Percentiles rank a stretch among this genome's conserved stretches.
Evolutionary conservation across 345 rosid species (phyloP).

Genomic region (Aegle marmelos): DNA sequence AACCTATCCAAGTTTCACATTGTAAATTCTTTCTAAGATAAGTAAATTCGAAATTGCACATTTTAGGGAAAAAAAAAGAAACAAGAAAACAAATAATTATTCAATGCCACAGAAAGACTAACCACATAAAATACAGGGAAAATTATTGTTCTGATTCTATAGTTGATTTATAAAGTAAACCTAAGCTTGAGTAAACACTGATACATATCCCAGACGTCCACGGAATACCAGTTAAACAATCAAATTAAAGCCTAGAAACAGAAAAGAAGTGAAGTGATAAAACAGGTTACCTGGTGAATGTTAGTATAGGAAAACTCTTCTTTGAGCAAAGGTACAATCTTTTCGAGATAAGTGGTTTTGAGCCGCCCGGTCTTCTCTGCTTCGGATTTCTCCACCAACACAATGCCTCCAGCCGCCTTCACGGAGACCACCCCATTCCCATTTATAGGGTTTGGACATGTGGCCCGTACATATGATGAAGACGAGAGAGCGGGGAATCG

Average conservation of each 20-base stretch:
- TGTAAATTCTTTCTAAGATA: neutral
- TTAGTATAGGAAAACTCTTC: constrained; percentile 84
- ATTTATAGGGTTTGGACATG: constrained; percentile 27
- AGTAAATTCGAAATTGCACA: neutral
- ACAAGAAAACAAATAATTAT: neutral
- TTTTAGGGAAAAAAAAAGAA: neutral
- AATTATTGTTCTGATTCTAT: neutral
- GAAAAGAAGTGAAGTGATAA: neutral
- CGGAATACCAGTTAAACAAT: neutral
- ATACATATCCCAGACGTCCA: too few species aligned
- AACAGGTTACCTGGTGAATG: constrained; percentile 60
- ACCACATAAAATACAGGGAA: neutral
- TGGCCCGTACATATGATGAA: constrained; percentile 30
- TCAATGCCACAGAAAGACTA: too few species aligned
- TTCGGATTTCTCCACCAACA: constrained; percentile 81
- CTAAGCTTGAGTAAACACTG: too few species aligned
- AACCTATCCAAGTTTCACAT: constrained; percentile 38
- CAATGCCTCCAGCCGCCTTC: constrained; percentile 45
- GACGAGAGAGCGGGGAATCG: constrained; percentile 36
- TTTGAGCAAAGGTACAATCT: constrained; percentile 72
- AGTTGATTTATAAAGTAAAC: too few species aligned
- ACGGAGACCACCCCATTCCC: constrained; percentile 38
- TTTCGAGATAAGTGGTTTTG: constrained; percentile 67
- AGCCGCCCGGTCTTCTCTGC: constrained; percentile 66
- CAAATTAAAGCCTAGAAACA: neutral